Evolutionary conservation across 164 flowering plant genomes (phyloP).

Genomic region (Liriodendron chinense): DNA sequence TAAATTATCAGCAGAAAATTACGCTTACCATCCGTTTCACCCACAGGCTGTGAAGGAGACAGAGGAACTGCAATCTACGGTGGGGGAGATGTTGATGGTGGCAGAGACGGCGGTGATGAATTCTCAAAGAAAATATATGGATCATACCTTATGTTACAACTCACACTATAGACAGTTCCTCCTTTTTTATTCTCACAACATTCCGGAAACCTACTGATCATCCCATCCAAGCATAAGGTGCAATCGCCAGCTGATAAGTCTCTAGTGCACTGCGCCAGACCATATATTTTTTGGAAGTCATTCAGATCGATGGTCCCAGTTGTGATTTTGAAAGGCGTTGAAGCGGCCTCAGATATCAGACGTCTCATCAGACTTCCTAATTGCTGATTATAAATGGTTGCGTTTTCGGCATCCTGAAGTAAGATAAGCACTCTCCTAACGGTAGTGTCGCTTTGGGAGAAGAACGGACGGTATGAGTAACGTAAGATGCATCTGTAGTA

Average conservation of each 20-base stretch:
- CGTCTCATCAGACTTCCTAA: slow-evolving; percentile 12
- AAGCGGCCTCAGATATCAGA: slow-evolving; percentile 20
- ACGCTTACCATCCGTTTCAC: no score
- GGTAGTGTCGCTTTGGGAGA: neutral
- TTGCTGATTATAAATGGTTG: slow-evolving; percentile 14
- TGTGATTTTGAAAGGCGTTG: slow-evolving; percentile 25
- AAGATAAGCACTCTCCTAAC: no score
- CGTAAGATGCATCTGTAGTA: slow-evolving; percentile 33
- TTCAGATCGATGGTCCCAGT: slow-evolving; percentile 10
- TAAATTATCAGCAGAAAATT: no score
- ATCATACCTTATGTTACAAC: slow-evolving; percentile 41
- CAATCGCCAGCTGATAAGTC: slow-evolving; percentile 27
- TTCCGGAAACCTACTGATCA: slow-evolving; percentile 3
- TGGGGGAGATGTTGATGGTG: no score
- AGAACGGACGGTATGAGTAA: slow-evolving; percentile 22
- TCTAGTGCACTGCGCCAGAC: slow-evolving; percentile 41
- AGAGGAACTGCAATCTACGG: no score
- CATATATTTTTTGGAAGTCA: slow-evolving; percentile 17
- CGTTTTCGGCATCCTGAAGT: slow-evolving; percentile 8
- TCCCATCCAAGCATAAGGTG: slow-evolving; percentile 20
- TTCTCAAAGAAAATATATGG: slow-evolving; percentile 19
- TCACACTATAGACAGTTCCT: slow-evolving; percentile 27
- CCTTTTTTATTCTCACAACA: slow-evolving; percentile 24
- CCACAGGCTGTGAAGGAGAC: no score
- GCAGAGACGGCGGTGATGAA: no score